Percentiles rank a stretch among this genome's conserved stretches.
Conservation (phyloP, 495 filamentous ascomycete species). For the Collariella sp. region DNA sequence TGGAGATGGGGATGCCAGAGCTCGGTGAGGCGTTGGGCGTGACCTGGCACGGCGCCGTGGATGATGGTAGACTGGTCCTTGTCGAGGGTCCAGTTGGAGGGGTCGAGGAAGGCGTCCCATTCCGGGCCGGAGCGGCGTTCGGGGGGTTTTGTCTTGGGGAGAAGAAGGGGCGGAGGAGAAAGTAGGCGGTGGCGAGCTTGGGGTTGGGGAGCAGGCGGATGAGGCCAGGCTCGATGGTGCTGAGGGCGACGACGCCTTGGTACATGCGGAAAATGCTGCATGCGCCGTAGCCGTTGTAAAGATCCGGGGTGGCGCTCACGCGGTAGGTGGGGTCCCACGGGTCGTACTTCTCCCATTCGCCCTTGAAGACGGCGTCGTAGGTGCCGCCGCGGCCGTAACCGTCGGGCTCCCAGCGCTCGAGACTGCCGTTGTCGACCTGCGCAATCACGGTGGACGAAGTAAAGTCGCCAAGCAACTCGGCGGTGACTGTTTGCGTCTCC, state of each 20-base stretch:
- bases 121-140: constrained; percentile 28
- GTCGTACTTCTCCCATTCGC: constrained; percentile 80
- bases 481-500: constrained; percentile 21
- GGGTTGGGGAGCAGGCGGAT: constrained; percentile 75
- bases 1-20: constrained; percentile 73
- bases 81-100: constrained; percentile 50
- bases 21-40: constrained; percentile 70
- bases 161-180: constrained; percentile 83
- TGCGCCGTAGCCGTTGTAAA: constrained; percentile 80
- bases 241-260: constrained; percentile 82
- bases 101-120: constrained; percentile 44
- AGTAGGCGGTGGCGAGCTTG: constrained; percentile 76
- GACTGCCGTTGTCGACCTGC: constrained; percentile 77
- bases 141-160: constrained; percentile 39
- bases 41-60: constrained; percentile 72
- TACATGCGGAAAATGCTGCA: constrained; percentile 87
- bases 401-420: constrained; percentile 83
- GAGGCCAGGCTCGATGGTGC: constrained; percentile 69
- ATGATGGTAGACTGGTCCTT: constrained; percentile 48
- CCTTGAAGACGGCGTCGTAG: constrained; percentile 66
- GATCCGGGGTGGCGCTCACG: constrained; percentile 60
- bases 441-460: constrained; percentile 45
- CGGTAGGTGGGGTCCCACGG: constrained; percentile 75
- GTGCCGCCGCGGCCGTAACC: constrained; percentile 66
- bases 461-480: constrained; percentile 38